phyloP scores from a whole-genome alignment of 306 rosid species.

The Leucaena leucocephala region DNA sequence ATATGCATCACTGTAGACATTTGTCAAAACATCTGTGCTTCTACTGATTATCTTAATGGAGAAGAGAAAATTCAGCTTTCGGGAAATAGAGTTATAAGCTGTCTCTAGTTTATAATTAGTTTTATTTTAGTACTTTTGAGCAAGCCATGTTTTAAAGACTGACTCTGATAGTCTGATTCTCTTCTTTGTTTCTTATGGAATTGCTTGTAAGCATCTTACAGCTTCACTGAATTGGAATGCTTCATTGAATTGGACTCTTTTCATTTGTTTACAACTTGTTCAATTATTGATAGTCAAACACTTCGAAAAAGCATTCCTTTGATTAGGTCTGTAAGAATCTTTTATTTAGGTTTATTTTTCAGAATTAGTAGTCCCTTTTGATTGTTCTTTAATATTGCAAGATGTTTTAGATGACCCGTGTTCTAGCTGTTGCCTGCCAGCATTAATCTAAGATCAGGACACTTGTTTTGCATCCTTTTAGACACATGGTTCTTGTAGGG shows the following conservation, averaged over 20 bases:
- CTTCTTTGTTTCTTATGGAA: slow-evolving; percentile 3
- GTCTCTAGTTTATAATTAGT: not conserved
- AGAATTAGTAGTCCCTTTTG: not conserved
- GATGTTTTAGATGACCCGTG: not conserved
- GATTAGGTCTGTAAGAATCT: not conserved
- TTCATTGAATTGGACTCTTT: not conserved
- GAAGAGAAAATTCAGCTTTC: not conserved
- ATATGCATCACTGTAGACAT: not conserved
- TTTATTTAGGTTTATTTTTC: not conserved
- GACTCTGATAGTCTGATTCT: not conserved
- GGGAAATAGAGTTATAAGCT: not conserved
- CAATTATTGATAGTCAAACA: not conserved
- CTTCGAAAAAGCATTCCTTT: not conserved
- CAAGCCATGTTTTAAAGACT: not conserved
- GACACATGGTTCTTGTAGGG: not conserved
- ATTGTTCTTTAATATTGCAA: not conserved
- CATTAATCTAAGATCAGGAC: not conserved
- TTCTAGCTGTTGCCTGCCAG: not conserved
- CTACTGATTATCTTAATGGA: not conserved
- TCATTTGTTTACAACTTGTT: not conserved
- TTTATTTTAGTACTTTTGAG: not conserved
- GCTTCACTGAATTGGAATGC: not conserved
- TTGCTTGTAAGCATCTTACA: not conserved
- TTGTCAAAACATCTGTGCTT: not conserved
- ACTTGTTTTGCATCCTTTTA: not conserved